Conservation (phyloP, 352 stramenopile species). For the Phytophthora pistaciae region DNA sequence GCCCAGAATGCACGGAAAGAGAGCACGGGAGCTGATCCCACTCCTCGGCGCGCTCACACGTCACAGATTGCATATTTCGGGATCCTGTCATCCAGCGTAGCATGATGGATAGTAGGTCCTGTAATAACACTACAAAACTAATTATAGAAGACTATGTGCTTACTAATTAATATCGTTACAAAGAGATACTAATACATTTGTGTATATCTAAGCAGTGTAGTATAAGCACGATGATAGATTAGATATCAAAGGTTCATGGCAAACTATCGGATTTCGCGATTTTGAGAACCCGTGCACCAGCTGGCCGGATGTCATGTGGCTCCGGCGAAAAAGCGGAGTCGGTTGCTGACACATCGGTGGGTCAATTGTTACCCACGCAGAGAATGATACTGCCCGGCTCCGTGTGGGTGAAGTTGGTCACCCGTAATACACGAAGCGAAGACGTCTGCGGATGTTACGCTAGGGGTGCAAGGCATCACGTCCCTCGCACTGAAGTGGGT, state of each 20-base stretch:
- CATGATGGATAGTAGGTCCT: not conserved
- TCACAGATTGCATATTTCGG: slow-evolving; percentile 31
- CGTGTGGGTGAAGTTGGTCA: not conserved
- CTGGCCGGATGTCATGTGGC: slow-evolving; percentile 21
- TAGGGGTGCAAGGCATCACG: slow-evolving; percentile 4
- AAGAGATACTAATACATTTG: too few relatives aligned
- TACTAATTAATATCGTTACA: not conserved
- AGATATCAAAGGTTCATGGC: not conserved
- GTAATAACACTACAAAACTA: not conserved
- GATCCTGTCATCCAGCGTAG: slow-evolving; percentile 1
- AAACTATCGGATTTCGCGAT: not conserved
- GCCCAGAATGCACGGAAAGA: slow-evolving; percentile 33
- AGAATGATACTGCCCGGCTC: slow-evolving; percentile 26
- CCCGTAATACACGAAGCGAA: not conserved
- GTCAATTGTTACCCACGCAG: slow-evolving; percentile 7
- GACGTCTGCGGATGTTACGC: slow-evolving; percentile 22
- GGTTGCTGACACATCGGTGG: slow-evolving; percentile 13
- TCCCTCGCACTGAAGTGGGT: not conserved
- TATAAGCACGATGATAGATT: too few relatives aligned
- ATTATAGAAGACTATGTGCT: not conserved
- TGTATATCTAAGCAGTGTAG: too few relatives aligned
- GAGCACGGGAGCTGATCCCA: slow-evolving; percentile 24
- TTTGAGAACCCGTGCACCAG: slow-evolving; percentile 14
- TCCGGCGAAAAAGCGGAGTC: slow-evolving; percentile 22
- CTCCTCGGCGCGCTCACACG: slow-evolving; percentile 16